phyloP scores from a whole-genome alignment of 257 asterid species.

The Salvia hispanica region DNA sequence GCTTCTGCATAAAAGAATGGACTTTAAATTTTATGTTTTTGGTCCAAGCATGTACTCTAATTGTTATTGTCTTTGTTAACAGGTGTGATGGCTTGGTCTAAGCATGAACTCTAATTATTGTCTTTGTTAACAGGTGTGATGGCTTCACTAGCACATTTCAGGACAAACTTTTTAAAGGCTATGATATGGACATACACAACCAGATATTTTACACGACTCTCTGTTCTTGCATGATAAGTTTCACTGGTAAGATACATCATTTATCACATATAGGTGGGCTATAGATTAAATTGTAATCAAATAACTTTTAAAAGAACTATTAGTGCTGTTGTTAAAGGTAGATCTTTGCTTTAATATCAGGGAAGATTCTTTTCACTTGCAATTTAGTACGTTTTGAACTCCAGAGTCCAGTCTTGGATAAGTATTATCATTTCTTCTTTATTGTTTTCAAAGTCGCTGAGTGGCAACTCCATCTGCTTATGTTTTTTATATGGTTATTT shows the following conservation, averaged over 20 bases:
- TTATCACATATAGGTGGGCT: not conserved
- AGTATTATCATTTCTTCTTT: too few relatives aligned
- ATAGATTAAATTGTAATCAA: not conserved
- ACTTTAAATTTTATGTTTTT: slow-evolving; percentile 14
- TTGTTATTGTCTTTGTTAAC: too few relatives aligned
- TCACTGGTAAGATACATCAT: slow-evolving; percentile 57
- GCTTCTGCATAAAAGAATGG: slow-evolving; percentile 9
- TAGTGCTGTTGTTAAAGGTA: slow-evolving; percentile 16
- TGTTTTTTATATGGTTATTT: too few relatives aligned
- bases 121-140: slow-evolving; percentile 71
- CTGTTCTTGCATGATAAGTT: slow-evolving; percentile 95
- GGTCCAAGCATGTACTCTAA: slow-evolving; percentile 13
- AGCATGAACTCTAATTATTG: too few relatives aligned
- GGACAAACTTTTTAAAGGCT: slow-evolving; percentile 95
- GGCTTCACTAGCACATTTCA: slow-evolving; percentile 99
- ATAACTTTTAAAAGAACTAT: slow-evolving; percentile 22
- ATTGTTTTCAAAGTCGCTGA: too few relatives aligned
- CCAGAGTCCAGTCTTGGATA: too few relatives aligned
- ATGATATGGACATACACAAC: slow-evolving; percentile 97
- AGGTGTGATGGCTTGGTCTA: too few relatives aligned
- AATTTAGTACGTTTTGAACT: not conserved
- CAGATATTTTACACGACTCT: slow-evolving; percentile 94
- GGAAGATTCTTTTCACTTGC: not conserved
- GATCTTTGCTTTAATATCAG: slow-evolving; percentile 4
- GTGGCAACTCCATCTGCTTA: too few relatives aligned